phyloP scores from a whole-genome alignment of 768 basidiomycete genomes.

The Lactarius deliciosus region DNA sequence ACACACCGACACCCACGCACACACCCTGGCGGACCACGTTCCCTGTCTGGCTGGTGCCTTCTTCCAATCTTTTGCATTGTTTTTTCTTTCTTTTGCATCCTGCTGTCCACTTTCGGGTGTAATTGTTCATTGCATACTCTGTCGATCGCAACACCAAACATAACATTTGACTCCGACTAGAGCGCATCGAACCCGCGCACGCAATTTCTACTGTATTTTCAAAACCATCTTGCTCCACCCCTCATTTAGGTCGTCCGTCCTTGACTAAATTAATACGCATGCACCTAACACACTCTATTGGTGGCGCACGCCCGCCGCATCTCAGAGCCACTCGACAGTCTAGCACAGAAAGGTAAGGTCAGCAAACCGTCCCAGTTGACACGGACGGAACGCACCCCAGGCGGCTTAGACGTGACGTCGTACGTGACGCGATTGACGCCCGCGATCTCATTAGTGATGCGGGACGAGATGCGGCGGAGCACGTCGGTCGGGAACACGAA shows the following conservation, averaged over 20 bases:
- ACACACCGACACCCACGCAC: not conserved
- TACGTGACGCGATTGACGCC: slow-evolving; percentile 97
- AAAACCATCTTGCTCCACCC: slow-evolving; percentile 14
- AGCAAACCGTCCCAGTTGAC: slow-evolving; percentile 15
- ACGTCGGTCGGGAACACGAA: slow-evolving; percentile 94
- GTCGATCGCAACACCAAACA: slow-evolving; percentile 15
- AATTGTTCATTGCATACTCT: slow-evolving; percentile 15
- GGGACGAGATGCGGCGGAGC: slow-evolving; percentile 85
- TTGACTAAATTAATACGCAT: slow-evolving; percentile 17
- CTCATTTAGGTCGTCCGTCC: slow-evolving; percentile 19
- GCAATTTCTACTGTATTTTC: slow-evolving; percentile 27
- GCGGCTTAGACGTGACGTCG: slow-evolving; percentile 97
- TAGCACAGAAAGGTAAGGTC: slow-evolving; percentile 16
- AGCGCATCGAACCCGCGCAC: slow-evolving; percentile 25
- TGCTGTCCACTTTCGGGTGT: slow-evolving; percentile 15
- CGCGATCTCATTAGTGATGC: slow-evolving; percentile 96
- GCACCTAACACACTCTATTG: slow-evolving; percentile 4
- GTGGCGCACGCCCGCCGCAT: not conserved
- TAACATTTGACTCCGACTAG: slow-evolving; percentile 19
- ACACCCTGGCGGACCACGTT: not conserved
- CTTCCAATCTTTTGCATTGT: slow-evolving; percentile 4
- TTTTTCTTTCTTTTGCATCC: not conserved
- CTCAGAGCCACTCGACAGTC: slow-evolving; percentile 39
- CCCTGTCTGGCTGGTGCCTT: not conserved
- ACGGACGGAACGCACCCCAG: slow-evolving; percentile 53